A percentile compares a stretch with the other conserved stretches of the same genome.
These are phyloP conservation scores for Lepiota subincarnata DNA, from an alignment of 768 basidiomycete species.

Conservation along the genomic window DNA sequence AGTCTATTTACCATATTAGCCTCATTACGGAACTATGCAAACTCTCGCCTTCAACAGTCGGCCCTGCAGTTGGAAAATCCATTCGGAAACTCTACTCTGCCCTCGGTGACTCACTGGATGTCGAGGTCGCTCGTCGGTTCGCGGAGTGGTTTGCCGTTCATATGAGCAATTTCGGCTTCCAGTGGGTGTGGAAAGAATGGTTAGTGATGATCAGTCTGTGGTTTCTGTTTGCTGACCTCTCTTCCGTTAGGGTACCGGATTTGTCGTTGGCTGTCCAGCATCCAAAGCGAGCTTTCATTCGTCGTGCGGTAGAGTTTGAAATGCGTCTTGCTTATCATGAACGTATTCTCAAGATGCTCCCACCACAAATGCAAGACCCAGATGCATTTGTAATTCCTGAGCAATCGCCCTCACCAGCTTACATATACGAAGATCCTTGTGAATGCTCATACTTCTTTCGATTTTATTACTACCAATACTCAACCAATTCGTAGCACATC, in stretches of 20 bases:
- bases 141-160: conserved; percentile 96
- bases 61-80: conserved; percentile 94
- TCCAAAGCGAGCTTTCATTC: conserved; percentile 86
- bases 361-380: conserved; percentile 69
- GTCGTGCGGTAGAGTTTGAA: conserved; percentile 83
- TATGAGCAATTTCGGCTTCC: conserved; percentile 96
- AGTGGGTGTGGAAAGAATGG: conserved; percentile 99
- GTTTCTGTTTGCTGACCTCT: neutral
- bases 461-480: neutral
- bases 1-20: conserved; percentile 80
- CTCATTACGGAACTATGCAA: conserved; percentile 94
- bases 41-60: conserved; percentile 86
- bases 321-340: conserved; percentile 91
- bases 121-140: conserved; percentile 76
- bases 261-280: conserved; percentile 68
- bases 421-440: conserved; percentile 82
- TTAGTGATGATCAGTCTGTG: conserved; percentile 29
- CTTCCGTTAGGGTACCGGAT: conserved; percentile 72
- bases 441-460: conserved; percentile 19
- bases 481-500: conserved; percentile 47
- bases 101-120: conserved; percentile 84
- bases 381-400: conserved; percentile 61
- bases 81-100: conserved; percentile 80
- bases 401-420: conserved; percentile 74
- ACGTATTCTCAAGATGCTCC: conserved; percentile 84